Evolutionary conservation across 2,329 filamentous ascomycete species (phyloP).

Genomic region (Colletotrichum tropicicola): DNA sequence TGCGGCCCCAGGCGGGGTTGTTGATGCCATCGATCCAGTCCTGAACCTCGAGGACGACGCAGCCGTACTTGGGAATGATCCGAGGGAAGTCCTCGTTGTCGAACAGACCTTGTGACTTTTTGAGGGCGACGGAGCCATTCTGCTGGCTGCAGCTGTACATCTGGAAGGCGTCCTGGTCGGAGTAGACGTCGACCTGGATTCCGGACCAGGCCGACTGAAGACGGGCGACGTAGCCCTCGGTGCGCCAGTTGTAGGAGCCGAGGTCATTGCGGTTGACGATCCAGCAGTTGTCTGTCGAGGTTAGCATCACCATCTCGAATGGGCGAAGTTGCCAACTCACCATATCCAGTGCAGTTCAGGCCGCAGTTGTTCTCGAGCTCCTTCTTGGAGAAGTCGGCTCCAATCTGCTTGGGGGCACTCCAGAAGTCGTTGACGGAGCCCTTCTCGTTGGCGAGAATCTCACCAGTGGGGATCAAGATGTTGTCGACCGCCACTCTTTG

Average conservation of each 20-base stretch:
- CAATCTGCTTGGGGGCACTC: constrained; percentile 81
- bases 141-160: constrained; percentile 85
- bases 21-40: constrained; percentile 96
- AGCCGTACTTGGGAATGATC: constrained; percentile 79
- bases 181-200: constrained; percentile 82
- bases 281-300: constrained; percentile 69
- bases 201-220: constrained; percentile 80
- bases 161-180: constrained; percentile 88
- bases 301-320: neutral
- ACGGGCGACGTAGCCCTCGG: constrained; percentile 67
- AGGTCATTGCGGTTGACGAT: constrained; percentile 69
- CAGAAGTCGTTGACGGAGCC: constrained; percentile 84
- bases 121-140: constrained; percentile 76
- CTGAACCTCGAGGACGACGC: constrained; percentile 90
- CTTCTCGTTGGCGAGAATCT: constrained; percentile 74
- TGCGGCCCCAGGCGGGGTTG: constrained; percentile 84
- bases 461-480: constrained; percentile 79
- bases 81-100: constrained; percentile 64
- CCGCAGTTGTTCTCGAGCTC: constrained; percentile 81
- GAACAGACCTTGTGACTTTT: constrained; percentile 73
- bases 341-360: constrained; percentile 84
- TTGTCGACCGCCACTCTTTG: constrained; percentile 74
- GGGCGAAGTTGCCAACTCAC: constrained; percentile 51
- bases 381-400: constrained; percentile 70
- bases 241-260: constrained; percentile 71